Base-by-base conservation (phyloP, 192 early-diverging fungal genomes). In the Geranomyces variabilis region DNA sequence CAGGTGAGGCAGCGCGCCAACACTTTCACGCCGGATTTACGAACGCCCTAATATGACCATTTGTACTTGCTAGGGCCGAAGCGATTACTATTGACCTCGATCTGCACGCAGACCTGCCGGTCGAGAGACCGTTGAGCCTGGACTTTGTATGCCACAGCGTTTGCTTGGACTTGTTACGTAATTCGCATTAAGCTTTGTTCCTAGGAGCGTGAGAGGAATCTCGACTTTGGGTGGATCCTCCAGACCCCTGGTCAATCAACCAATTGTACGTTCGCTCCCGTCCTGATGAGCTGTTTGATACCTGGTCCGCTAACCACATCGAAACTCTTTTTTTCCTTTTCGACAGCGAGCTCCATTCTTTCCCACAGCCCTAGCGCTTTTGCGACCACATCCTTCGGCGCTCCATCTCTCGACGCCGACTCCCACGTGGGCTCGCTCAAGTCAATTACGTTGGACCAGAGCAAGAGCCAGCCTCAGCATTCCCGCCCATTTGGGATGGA, bases 371-470 rank as follows among this genome's bases (percentile, higher is more conserved):
- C 63, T 14, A 45, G 41, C 10, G 63, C n/a, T 8, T 45, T 64
- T 24, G 63, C 34, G 5, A 9, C 63, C 21, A 46, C 41, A 14
- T 69, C 67, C 6, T 59, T 69, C 26, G 67, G 51, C 9, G 67
- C 49, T 3, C 53, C 29, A 1, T 45, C 55, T 10, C 12, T 49
- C 7, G 73, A 36, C n/a, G 41, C 14, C 19, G 17, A 43, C 3
- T 69, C 73, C 0, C 73, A 75, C 48, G 49, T 62, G 22, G 73
- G 73, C 14, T 69, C 73, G 7, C 36, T 68, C 14, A 47, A 60
- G 33, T 67, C 65, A 12, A 75, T 75, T 33, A 75, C 66, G 13
- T 28, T 75, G 22, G 63, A 64, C 28, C 63, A 64, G 28, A 64
- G 63, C n/a, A 24, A 31, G 7, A 60, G 58, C 26, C 51, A 55